Percentiles rank a stretch among this genome's conserved stretches.
Evolutionary conservation across 164 flowering plant species (phyloP).

Genomic region (Amborella trichopoda): DNA sequence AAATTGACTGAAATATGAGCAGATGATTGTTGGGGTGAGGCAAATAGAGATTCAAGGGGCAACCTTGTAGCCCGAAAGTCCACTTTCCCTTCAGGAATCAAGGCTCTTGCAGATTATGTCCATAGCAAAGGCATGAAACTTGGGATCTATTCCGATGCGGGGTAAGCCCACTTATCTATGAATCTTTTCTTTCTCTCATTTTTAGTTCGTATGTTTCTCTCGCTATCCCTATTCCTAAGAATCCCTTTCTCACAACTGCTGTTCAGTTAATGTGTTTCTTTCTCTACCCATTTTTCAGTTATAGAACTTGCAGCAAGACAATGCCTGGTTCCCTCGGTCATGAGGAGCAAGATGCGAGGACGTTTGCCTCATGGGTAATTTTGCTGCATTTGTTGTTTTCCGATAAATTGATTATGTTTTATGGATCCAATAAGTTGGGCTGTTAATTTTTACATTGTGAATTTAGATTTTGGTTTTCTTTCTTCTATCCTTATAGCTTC

Average conservation of each 20-base stretch:
- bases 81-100: slow-evolving; percentile 45
- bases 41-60: slow-evolving; percentile 15
- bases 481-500: too few relatives aligned
- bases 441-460: too few relatives aligned
- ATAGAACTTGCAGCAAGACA: slow-evolving; percentile 30
- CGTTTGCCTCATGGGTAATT: slow-evolving; percentile 40
- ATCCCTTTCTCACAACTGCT: too few relatives aligned
- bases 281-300: slow-evolving; percentile 20
- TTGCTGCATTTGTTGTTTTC: too few relatives aligned
- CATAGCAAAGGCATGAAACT: slow-evolving; percentile 34
- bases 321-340: slow-evolving; percentile 49
- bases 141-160: slow-evolving; percentile 41
- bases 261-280: too few relatives aligned
- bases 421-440: too few relatives aligned
- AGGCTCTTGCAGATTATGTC: slow-evolving; percentile 38
- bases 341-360: slow-evolving; percentile 41
- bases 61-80: slow-evolving; percentile 21
- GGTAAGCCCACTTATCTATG: slow-evolving; percentile 13
- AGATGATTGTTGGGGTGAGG: slow-evolving; percentile 60
- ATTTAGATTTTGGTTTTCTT: too few relatives aligned
- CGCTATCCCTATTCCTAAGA: too few relatives aligned
- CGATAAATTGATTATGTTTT: too few relatives aligned
- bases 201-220: too few relatives aligned
- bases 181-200: too few relatives aligned
- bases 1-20: too few relatives aligned